Percentiles rank a stretch among this genome's conserved stretches.
Conservation (phyloP, 2,329 filamentous ascomycete species). For the Venturia oleaginea region DNA sequence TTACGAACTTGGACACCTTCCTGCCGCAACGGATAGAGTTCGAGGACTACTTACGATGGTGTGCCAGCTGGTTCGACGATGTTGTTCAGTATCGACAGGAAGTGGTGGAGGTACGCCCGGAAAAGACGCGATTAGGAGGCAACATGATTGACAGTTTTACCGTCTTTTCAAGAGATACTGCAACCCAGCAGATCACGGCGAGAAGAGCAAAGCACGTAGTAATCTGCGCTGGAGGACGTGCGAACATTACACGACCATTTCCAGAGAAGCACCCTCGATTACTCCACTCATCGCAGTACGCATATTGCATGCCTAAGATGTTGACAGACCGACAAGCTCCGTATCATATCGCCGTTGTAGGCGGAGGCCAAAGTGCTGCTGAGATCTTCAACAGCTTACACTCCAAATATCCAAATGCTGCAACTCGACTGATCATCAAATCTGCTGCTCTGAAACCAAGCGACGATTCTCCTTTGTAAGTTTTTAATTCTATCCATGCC, state of each 20-base stretch:
- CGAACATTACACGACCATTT: conserved; percentile 61
- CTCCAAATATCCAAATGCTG: conserved; percentile 69
- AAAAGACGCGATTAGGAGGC: conserved; percentile 37
- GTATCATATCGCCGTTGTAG: conserved; percentile 75
- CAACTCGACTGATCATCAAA: conserved; percentile 71
- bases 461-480: conserved; percentile 92
- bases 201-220: conserved; percentile 60
- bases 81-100: conserved; percentile 70
- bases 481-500: background rate
- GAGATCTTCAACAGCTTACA: conserved; percentile 93
- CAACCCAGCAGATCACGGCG: conserved; percentile 45
- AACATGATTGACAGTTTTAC: conserved; percentile 55
- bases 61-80: conserved; percentile 65
- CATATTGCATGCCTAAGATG: conserved; percentile 51
- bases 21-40: conserved; percentile 79
- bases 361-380: conserved; percentile 83
- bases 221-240: conserved; percentile 57
- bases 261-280: conserved; percentile 63
- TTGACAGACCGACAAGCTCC: conserved; percentile 46
- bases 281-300: conserved; percentile 84
- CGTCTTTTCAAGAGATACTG: conserved; percentile 55
- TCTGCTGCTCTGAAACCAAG: conserved; percentile 77
- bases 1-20: conserved; percentile 86
- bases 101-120: conserved; percentile 61
- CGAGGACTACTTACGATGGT: conserved; percentile 94